phyloP scores from a whole-genome alignment of 2,329 filamentous ascomycete genomes.

The Trichoderma afroharzianum region DNA sequence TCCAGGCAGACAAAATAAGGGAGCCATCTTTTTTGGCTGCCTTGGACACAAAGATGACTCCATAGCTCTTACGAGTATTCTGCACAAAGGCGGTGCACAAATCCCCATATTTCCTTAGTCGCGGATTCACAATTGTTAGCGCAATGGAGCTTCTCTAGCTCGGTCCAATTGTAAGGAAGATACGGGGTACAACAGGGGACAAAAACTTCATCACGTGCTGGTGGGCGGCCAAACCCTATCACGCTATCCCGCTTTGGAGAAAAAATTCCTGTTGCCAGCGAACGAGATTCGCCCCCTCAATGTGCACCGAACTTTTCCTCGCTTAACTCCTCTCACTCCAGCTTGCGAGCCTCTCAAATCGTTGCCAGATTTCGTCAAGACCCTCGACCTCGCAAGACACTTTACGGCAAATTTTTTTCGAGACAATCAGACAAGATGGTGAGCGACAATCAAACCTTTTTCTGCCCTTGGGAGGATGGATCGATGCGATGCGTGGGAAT shows the following conservation, averaged over 20 bases:
- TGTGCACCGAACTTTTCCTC: conserved; percentile 48
- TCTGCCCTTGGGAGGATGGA: conserved; percentile 17
- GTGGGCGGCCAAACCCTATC: conserved; percentile 38
- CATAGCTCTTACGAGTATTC: not conserved
- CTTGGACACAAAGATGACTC: not conserved
- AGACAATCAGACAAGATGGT: conserved; percentile 66
- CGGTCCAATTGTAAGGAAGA: conserved; percentile 21
- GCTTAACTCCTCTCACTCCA: conserved; percentile 43
- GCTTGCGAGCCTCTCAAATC: conserved; percentile 51
- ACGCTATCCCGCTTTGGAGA: conserved; percentile 35
- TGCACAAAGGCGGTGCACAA: not conserved
- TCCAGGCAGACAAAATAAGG: not conserved
- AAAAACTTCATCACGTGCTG: conserved; percentile 34
- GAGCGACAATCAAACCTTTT: conserved; percentile 40
- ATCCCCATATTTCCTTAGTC: conserved; percentile 9
- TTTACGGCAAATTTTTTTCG: conserved; percentile 38
- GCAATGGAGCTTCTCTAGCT: conserved; percentile 8
- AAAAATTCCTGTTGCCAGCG: conserved; percentile 38
- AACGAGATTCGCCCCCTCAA: conserved; percentile 32
- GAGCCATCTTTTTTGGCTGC: not conserved
- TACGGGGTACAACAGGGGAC: not conserved
- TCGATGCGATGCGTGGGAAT: conserved; percentile 22
- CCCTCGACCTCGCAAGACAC: conserved; percentile 45
- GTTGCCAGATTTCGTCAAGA: conserved; percentile 54
- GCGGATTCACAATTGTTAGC: conserved; percentile 17